A percentile compares a stretch with the other conserved stretches of the same genome.
These are phyloP conservation scores for Podaxis sp. DNA, from an alignment of 768 basidiomycete genomes.

Conservation along the genomic window DNA sequence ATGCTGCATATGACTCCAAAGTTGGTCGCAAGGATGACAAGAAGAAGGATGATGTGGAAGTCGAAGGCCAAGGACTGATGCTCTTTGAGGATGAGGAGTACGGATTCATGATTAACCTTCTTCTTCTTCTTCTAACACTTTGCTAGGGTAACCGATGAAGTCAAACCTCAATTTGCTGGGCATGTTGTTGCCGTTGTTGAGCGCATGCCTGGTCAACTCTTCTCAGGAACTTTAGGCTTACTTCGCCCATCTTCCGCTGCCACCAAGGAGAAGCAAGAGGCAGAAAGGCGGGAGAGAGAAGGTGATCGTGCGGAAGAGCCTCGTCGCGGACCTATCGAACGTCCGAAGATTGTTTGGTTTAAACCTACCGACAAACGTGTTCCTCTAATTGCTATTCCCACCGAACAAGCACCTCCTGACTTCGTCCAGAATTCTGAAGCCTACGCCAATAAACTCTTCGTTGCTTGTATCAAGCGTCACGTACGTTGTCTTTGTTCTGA, in stretches of 20 bases:
- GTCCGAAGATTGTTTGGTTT: slow-evolving; percentile 99
- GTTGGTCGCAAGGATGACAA: slow-evolving; percentile 89
- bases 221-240: slow-evolving; percentile 95
- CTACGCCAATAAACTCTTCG: slow-evolving; percentile 89
- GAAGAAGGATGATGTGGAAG: slow-evolving; percentile 99
- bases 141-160: slow-evolving; percentile 89
- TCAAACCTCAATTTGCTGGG: slow-evolving; percentile 97
- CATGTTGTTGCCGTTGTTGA: slow-evolving; percentile 99
- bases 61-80: slow-evolving; percentile 96
- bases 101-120: slow-evolving; percentile 22
- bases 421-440: slow-evolving; percentile 93
- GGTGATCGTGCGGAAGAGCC: slow-evolving; percentile 89
- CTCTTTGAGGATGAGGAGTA: slow-evolving; percentile 98
- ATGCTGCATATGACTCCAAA: slow-evolving; percentile 89
- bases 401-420: slow-evolving; percentile 95
- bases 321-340: slow-evolving; percentile 73
- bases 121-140: slow-evolving; percentile 11
- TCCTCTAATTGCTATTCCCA: slow-evolving; percentile 97
- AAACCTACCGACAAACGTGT: slow-evolving; percentile 99
- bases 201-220: slow-evolving; percentile 97
- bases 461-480: slow-evolving; percentile 98
- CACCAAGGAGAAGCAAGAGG: slow-evolving; percentile 98
- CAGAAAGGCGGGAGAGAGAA: slow-evolving; percentile 95
- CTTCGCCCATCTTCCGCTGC: slow-evolving; percentile 95
- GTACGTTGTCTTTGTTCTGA: slow-evolving; percentile 45